These are phyloP conservation scores for Astrothelium subdiscretum DNA, from an alignment of 495 filamentous ascomycete species.

Conservation along the genomic window DNA sequence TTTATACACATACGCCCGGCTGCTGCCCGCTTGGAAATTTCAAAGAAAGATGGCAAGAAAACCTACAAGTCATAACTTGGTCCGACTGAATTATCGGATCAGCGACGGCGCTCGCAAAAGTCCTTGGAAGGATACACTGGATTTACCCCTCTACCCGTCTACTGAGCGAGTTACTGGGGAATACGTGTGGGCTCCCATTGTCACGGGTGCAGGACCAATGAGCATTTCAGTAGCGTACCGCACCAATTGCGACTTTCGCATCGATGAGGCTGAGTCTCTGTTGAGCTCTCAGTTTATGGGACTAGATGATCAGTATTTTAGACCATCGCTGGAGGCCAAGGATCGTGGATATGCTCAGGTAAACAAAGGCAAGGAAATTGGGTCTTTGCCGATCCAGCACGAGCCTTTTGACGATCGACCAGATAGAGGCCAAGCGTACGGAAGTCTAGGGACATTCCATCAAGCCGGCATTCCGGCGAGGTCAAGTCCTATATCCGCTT, in stretches of 20 bases:
- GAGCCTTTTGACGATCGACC: conserved; percentile 36
- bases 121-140: conserved; percentile 47
- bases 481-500: conserved; percentile 77
- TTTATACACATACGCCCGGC: conserved; percentile 70
- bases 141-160: conserved; percentile 58
- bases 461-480: conserved; percentile 60
- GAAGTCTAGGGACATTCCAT: conserved; percentile 88
- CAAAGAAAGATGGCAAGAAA: conserved; percentile 47
- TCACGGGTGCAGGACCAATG: conserved; percentile 76
- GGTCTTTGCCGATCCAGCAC: conserved; percentile 55
- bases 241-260: conserved; percentile 75
- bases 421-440: conserved; percentile 72
- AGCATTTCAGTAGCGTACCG: conserved; percentile 73
- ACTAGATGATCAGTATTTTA: conserved; percentile 76
- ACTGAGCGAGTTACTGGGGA: conserved; percentile 56
- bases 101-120: conserved; percentile 42
- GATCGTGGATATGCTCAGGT: conserved; percentile 6
- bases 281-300: conserved; percentile 95
- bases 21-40: conserved; percentile 78
- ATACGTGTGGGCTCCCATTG: conserved; percentile 66
- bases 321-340: conserved; percentile 46
- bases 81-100: conserved; percentile 73
- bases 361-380: conserved; percentile 45
- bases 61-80: conserved; percentile 50
- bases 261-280: conserved; percentile 82